These are phyloP conservation scores for Candida pseudofarinosa DNA, from an alignment of 805 yeast species.

Conservation along the genomic window DNA sequence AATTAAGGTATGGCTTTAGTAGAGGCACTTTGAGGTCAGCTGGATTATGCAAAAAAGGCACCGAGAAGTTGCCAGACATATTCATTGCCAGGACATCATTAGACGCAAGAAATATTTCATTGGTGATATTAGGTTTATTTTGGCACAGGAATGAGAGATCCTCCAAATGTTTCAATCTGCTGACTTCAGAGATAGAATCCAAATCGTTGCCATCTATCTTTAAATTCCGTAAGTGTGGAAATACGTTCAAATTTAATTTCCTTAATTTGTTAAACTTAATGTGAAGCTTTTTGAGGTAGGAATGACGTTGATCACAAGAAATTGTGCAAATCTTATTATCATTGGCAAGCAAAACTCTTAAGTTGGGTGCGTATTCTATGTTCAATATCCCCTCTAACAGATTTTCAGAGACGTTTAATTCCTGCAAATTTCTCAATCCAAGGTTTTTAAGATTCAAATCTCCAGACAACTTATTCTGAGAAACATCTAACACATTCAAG, in stretches of 20 bases:
- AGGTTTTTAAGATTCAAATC: conserved; percentile 31
- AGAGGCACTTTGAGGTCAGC: neutral
- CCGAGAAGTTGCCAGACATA: conserved; percentile 35
- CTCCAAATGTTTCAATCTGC: conserved; percentile 29
- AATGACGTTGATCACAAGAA: conserved; percentile 18
- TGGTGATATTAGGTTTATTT: conserved; percentile 21
- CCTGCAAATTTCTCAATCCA: conserved; percentile 39
- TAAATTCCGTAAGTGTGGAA: conserved; percentile 39
- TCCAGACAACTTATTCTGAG: conserved; percentile 40
- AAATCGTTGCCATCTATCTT: conserved; percentile 44
- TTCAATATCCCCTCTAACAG: conserved; percentile 28
- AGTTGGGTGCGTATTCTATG: conserved; percentile 28
- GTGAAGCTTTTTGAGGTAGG: conserved; percentile 32
- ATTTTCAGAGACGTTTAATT: conserved; percentile 42
- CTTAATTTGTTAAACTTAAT: conserved; percentile 35
- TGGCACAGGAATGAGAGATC: conserved; percentile 37
- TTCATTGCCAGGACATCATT: conserved; percentile 30
- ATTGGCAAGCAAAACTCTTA: conserved; percentile 39
- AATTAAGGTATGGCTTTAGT: conserved; percentile 24
- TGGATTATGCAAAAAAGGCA: conserved; percentile 6
- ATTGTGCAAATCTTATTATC: conserved; percentile 33
- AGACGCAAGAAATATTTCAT: conserved; percentile 15
- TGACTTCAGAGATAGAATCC: conserved; percentile 19
- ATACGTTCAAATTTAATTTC: conserved; percentile 25
- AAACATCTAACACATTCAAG: conserved; percentile 36